Evolutionary conservation across 352 stramenopile genomes (phyloP).

Genomic region (Pythium utonaiense): DNA sequence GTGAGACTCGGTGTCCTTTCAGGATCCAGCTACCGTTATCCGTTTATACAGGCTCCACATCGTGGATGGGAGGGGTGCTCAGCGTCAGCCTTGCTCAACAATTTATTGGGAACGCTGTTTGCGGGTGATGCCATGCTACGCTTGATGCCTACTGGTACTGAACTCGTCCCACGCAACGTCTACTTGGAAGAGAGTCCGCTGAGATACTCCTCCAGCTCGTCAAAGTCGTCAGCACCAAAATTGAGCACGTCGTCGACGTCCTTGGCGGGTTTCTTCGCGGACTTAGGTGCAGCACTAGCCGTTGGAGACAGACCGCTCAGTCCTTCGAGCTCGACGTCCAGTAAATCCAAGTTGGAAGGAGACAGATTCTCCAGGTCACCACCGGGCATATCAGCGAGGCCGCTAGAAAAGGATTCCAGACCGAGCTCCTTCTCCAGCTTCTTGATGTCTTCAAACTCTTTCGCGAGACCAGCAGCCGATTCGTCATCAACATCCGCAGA

Average conservation of each 20-base stretch:
- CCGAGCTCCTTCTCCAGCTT: constrained; percentile 81
- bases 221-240: constrained; percentile 86
- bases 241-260: constrained; percentile 70
- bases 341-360: constrained; percentile 50
- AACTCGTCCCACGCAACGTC: neutral
- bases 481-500: constrained; percentile 24
- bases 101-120: constrained; percentile 1
- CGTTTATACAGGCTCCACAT: neutral
- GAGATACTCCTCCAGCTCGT: constrained; percentile 86
- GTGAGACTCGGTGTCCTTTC: neutral
- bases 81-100: too few species aligned
- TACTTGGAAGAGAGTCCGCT: constrained; percentile 64
- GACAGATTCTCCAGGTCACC: constrained; percentile 42
- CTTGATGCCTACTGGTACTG: neutral
- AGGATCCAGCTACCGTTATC: neutral
- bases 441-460: constrained; percentile 83
- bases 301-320: constrained; percentile 53
- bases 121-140: neutral
- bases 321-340: constrained; percentile 77
- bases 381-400: constrained; percentile 38
- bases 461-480: constrained; percentile 42
- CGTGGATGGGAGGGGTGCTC: neutral
- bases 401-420: constrained; percentile 52
- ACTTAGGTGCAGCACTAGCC: constrained; percentile 25
- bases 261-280: constrained; percentile 24